phyloP scores from a whole-genome alignment of 768 basidiomycete genomes.

The Boletus edulis region DNA sequence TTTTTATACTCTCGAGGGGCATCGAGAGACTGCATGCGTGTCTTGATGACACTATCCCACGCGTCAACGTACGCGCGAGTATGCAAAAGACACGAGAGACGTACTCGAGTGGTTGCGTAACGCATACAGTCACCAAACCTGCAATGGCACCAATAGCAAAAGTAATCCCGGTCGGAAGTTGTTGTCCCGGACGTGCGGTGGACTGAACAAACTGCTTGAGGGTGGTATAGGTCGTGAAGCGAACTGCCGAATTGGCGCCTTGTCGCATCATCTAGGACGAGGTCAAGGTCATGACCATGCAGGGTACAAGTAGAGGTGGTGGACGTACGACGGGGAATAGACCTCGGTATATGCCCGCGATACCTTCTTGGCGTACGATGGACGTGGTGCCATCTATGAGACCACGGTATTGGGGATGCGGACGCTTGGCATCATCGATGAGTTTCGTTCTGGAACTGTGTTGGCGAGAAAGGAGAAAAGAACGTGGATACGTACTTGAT shows the following conservation, averaged over 20 bases:
- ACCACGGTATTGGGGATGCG: conserved; percentile 83
- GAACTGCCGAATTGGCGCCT: conserved; percentile 94
- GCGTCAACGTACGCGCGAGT: neutral
- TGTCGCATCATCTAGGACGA: conserved; percentile 85
- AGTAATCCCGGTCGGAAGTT: conserved; percentile 82
- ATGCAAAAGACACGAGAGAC: conserved; percentile 20
- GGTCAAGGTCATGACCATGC: neutral
- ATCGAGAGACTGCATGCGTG: conserved; percentile 92
- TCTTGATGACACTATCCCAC: conserved; percentile 82
- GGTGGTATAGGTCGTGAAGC: conserved; percentile 94
- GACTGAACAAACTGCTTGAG: conserved; percentile 93
- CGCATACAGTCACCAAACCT: conserved; percentile 92
- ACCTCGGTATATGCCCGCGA: conserved; percentile 84
- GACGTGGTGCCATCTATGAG: conserved; percentile 78
- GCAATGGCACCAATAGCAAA: conserved; percentile 94
- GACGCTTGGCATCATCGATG: conserved; percentile 88
- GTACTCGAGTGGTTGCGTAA: conserved; percentile 82
- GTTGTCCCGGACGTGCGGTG: conserved; percentile 76
- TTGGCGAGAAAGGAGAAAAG: neutral
- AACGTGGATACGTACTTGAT: conserved; percentile 71
- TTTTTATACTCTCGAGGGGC: conserved; percentile 86
- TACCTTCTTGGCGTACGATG: conserved; percentile 84
- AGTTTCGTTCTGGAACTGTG: conserved; percentile 79
- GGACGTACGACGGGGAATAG: conserved; percentile 85
- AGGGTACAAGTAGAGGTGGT: too few relatives aligned